A percentile compares a stretch with the other conserved stretches of the same genome.
These are phyloP conservation scores for Lotus japonicus DNA, from an alignment of 306 rosid genomes.

Conservation along the genomic window DNA sequence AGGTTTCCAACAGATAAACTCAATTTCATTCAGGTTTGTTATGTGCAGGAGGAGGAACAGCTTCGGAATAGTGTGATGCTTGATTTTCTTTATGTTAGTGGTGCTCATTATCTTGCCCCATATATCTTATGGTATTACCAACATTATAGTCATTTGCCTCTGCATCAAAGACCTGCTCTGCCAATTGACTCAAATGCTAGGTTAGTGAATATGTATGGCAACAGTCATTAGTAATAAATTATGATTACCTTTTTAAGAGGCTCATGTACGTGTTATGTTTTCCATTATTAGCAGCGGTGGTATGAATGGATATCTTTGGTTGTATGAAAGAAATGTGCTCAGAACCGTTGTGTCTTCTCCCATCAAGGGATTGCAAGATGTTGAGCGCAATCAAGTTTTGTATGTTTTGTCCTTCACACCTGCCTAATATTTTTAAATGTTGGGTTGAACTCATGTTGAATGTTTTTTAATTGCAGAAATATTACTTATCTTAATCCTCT, in stretches of 20 bases:
- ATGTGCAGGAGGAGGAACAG: slow-evolving; percentile 73
- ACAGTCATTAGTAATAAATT: slow-evolving; percentile 14
- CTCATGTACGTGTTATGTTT: slow-evolving; percentile 3
- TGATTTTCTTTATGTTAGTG: slow-evolving; percentile 72
- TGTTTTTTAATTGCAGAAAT: slow-evolving; percentile 53
- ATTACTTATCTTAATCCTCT: slow-evolving; percentile 58
- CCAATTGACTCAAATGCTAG: slow-evolving; percentile 52
- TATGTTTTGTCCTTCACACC: slow-evolving; percentile 41
- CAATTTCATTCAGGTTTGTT: slow-evolving; percentile 23
- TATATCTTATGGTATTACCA: slow-evolving; percentile 43
- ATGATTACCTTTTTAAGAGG: not conserved
- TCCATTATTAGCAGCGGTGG: slow-evolving; percentile 56
- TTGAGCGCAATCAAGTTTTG: slow-evolving; percentile 66
- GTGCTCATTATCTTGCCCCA: slow-evolving; percentile 57
- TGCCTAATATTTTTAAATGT: slow-evolving; percentile 18
- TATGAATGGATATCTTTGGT: slow-evolving; percentile 83
- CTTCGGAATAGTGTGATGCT: slow-evolving; percentile 67
- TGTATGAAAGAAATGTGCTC: slow-evolving; percentile 61
- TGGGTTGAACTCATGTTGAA: slow-evolving; percentile 22
- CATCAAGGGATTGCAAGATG: slow-evolving; percentile 54
- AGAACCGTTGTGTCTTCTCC: slow-evolving; percentile 57
- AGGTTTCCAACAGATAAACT: slow-evolving; percentile 11
- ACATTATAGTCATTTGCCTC: slow-evolving; percentile 31
- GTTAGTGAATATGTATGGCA: slow-evolving; percentile 41
- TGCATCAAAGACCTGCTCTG: slow-evolving; percentile 24